Conservation (phyloP, 371 early-diverging fungal genomes). For the Mucor piriformis region DNA sequence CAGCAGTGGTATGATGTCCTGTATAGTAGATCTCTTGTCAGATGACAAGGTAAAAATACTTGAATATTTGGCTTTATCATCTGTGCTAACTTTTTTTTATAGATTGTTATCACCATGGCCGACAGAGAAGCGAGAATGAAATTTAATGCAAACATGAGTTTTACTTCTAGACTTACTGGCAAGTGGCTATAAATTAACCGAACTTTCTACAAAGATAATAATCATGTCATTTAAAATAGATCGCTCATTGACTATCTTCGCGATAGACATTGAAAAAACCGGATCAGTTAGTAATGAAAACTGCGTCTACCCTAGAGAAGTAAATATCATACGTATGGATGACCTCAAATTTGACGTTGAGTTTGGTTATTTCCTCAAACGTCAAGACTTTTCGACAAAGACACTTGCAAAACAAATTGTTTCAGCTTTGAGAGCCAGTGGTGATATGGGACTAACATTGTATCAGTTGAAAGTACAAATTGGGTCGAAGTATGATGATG, state of each 20-base stretch:
- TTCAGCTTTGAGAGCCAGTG: slow-evolving; percentile 1
- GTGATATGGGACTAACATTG: slow-evolving; percentile 17
- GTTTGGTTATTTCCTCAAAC: neutral
- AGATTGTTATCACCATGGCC: neutral
- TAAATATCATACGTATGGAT: neutral
- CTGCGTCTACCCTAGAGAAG: neutral
- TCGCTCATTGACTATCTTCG: neutral
- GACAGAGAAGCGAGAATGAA: neutral
- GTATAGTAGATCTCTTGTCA: slow-evolving; percentile 29
- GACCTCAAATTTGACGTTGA: neutral
- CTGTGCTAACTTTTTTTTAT: neutral
- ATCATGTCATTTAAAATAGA: neutral
- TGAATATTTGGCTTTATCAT: too few species aligned
- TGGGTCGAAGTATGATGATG: neutral
- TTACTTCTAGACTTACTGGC: neutral
- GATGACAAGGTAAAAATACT: slow-evolving; percentile 27
- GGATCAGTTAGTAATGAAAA: neutral
- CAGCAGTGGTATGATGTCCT: slow-evolving; percentile 43
- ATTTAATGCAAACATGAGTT: neutral
- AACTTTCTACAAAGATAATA: neutral
- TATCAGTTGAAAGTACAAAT: slow-evolving; percentile 15
- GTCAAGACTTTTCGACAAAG: neutral
- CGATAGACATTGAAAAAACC: neutral
- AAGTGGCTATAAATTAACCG: neutral
- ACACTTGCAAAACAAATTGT: slow-evolving; percentile 8